These are phyloP conservation scores for Setaria italica DNA, from an alignment of 202 grass and related monocot species.

Conservation along the genomic window DNA sequence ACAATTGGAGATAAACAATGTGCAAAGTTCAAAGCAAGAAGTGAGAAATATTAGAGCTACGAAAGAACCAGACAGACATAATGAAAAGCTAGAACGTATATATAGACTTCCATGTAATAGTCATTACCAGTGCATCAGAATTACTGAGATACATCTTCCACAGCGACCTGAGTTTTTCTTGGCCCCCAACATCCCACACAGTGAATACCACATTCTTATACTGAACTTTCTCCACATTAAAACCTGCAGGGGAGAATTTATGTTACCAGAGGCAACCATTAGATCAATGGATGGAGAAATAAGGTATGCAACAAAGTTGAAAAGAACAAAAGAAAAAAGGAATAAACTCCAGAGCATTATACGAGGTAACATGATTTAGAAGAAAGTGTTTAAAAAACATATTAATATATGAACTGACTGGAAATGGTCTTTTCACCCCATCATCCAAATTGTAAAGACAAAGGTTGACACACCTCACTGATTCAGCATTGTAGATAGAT, in stretches of 20 bases:
- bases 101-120: conserved; percentile 3
- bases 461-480: neutral
- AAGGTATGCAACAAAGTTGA: neutral
- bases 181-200: conserved; percentile 96
- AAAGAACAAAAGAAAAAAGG: neutral
- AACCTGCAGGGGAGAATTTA: conserved; percentile 56
- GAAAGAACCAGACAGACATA: conserved; percentile 12
- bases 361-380: conserved; percentile 21
- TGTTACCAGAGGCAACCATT: conserved; percentile 16
- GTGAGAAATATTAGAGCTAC: conserved; percentile 9
- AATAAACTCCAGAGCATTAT: neutral
- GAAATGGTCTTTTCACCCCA: neutral
- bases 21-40: neutral
- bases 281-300: conserved; percentile 6
- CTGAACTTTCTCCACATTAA: conserved; percentile 99
- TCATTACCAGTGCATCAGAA: conserved; percentile 91
- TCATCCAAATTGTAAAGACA: neutral
- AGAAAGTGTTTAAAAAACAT: neutral
- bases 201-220: conserved; percentile 98
- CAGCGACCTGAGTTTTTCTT: conserved; percentile 92
- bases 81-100: conserved; percentile 8
- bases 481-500: neutral
- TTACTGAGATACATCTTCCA: conserved; percentile 98
- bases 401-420: neutral
- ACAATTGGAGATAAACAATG: neutral